Conservation (phyloP, 257 asterid species). For the Nicotiana sylvestris region DNA sequence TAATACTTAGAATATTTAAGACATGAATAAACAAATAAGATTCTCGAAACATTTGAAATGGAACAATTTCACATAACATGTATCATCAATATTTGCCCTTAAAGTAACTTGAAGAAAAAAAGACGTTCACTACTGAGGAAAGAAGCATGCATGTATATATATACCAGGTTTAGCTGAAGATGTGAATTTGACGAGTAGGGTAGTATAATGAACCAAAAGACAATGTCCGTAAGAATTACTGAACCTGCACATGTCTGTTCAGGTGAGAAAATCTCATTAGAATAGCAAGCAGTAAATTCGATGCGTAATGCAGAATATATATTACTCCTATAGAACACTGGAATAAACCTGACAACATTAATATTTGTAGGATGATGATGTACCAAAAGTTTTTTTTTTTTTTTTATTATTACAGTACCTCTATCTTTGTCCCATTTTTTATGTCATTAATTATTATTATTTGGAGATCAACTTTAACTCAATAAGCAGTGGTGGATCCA, state of each 20-base stretch:
- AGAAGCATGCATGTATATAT: not conserved
- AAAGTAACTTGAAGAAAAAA: no score
- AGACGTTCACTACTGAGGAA: not conserved
- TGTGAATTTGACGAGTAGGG: constrained; percentile 2
- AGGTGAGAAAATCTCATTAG: not conserved
- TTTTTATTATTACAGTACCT: no score
- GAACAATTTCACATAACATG: not conserved
- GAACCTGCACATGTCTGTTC: constrained; percentile 14
- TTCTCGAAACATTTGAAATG: not conserved
- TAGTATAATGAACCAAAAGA: constrained; percentile 8
- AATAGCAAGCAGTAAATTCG: not conserved
- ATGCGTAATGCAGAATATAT: not conserved
- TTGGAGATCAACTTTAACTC: no score
- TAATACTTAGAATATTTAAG: not conserved
- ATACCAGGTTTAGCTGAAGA: constrained; percentile 12
- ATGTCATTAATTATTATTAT: no score
- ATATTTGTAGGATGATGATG: no score
- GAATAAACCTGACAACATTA: no score
- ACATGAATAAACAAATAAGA: not conserved
- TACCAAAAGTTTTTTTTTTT: no score
- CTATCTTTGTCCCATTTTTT: no score
- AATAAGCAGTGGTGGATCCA: no score
- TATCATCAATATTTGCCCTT: no score
- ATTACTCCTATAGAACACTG: no score
- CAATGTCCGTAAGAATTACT: not conserved